These are phyloP conservation scores for Akebia trifoliata DNA, from an alignment of 164 flowering plant genomes.

Conservation along the genomic window DNA sequence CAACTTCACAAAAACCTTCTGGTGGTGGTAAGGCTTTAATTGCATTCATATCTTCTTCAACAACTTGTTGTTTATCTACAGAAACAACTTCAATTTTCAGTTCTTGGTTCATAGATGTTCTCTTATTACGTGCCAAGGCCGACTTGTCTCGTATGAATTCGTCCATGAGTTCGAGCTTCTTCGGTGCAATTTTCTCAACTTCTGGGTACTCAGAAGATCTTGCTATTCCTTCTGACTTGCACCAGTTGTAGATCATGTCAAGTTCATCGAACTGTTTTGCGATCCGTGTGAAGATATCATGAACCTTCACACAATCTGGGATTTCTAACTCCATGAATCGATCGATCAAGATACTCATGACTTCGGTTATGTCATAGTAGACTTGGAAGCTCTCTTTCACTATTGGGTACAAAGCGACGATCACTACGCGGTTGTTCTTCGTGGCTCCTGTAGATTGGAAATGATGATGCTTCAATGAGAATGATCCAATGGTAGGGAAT, in stretches of 20 bases:
- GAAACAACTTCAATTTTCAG: constrained; percentile 6
- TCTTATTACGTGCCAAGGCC: constrained; percentile 15
- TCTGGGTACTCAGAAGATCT: constrained; percentile 46
- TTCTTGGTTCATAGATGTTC: background rate
- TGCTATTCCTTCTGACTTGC: constrained; percentile 29
- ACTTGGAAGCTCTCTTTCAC: constrained; percentile 79
- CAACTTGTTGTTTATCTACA: constrained; percentile 13
- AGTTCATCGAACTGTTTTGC: constrained; percentile 83
- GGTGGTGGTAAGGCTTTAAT: constrained; percentile 69
- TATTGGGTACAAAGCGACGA: constrained; percentile 58
- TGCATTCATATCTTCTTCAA: constrained; percentile 38
- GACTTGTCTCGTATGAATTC: constrained; percentile 38
- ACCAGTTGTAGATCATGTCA: constrained; percentile 38
- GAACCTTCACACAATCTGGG: constrained; percentile 58
- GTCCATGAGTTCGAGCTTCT: constrained; percentile 47
- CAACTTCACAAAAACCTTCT: constrained; percentile 16
- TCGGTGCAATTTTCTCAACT: constrained; percentile 34
- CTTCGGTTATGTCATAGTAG: constrained; percentile 68
- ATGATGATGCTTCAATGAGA: no score
- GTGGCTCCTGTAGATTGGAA: constrained; percentile 47
- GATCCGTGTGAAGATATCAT: constrained; percentile 55
- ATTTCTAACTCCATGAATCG: constrained; percentile 73
- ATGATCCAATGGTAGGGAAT: no score
- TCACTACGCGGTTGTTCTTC: constrained; percentile 52
- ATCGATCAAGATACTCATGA: constrained; percentile 64